These are phyloP conservation scores for Bipolaris victoriae DNA, from an alignment of 2,329 filamentous ascomycete genomes.

Conservation along the genomic window DNA sequence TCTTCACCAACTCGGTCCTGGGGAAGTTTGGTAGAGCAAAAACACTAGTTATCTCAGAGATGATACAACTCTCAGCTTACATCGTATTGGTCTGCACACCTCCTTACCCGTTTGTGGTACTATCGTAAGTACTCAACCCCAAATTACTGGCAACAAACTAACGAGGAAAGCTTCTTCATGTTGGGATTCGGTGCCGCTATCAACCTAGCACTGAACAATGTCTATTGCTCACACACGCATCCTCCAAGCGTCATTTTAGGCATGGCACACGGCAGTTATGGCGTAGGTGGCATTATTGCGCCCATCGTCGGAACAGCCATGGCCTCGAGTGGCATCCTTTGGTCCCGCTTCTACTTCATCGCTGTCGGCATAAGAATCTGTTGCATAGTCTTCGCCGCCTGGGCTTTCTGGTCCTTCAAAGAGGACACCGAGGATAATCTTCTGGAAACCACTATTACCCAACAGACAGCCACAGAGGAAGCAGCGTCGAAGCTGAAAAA, in stretches of 20 bases:
- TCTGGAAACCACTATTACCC: constrained; percentile 53
- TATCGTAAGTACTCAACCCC: constrained; percentile 45
- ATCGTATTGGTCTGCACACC: constrained; percentile 69
- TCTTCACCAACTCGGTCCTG: constrained; percentile 69
- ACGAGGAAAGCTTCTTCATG: constrained; percentile 65
- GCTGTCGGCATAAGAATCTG: constrained; percentile 63
- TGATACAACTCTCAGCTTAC: constrained; percentile 66
- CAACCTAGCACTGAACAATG: constrained; percentile 62
- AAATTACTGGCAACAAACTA: constrained; percentile 6
- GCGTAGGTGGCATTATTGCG: constrained; percentile 60
- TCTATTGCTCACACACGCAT: constrained; percentile 61
- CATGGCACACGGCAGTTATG: constrained; percentile 68
- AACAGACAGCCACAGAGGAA: constrained; percentile 41
- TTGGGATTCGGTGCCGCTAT: constrained; percentile 62
- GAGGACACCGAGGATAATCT: constrained; percentile 60
- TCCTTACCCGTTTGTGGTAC: constrained; percentile 71
- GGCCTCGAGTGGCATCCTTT: constrained; percentile 65
- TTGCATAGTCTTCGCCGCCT: constrained; percentile 65
- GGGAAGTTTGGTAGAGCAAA: constrained; percentile 68
- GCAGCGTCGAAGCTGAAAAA: constrained; percentile 56
- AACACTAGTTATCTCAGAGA: constrained; percentile 65
- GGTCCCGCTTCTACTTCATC: constrained; percentile 77
- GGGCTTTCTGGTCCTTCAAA: constrained; percentile 74
- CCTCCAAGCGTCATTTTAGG: constrained; percentile 63
- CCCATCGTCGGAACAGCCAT: constrained; percentile 78